A percentile compares a stretch with the other conserved stretches of the same genome.
Evolutionary conservation across 1,139 yeast genomes (phyloP).

Genomic region (Arxiozyma heterogenica): DNA sequence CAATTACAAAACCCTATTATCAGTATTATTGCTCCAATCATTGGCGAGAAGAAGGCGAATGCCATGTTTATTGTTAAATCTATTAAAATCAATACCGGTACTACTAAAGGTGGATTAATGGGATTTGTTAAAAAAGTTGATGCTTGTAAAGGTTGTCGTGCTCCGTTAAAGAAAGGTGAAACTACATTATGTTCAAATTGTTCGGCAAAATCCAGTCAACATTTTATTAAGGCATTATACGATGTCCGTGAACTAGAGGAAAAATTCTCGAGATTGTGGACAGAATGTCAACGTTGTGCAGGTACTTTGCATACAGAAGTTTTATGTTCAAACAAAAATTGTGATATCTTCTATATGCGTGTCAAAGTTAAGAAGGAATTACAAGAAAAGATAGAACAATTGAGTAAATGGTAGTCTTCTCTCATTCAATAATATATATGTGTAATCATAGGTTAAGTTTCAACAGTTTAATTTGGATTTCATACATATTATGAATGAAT

Average conservation of each 20-base stretch:
- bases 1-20: slow-evolving; percentile 87
- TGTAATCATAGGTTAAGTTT: not conserved
- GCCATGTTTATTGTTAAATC: slow-evolving; percentile 57
- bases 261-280: slow-evolving; percentile 86
- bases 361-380: slow-evolving; percentile 89
- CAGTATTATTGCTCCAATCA: slow-evolving; percentile 90
- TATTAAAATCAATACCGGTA: slow-evolving; percentile 42
- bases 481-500: no score
- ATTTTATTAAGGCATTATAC: slow-evolving; percentile 71
- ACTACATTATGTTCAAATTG: slow-evolving; percentile 84
- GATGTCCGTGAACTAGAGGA: slow-evolving; percentile 73
- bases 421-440: no score
- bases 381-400: slow-evolving; percentile 54
- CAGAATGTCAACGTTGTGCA: slow-evolving; percentile 96
- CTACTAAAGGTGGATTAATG: slow-evolving; percentile 67
- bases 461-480: no score
- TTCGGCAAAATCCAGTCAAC: slow-evolving; percentile 58
- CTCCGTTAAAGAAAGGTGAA: slow-evolving; percentile 63
- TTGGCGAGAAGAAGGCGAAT: slow-evolving; percentile 78
- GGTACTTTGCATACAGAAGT: slow-evolving; percentile 95
- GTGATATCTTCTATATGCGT: slow-evolving; percentile 97
- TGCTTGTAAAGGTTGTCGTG: slow-evolving; percentile 78
- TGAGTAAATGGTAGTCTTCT: slow-evolving; percentile 48
- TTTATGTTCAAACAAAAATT: slow-evolving; percentile 87
- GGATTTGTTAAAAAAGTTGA: slow-evolving; percentile 85